Base-by-base conservation (phyloP, 768 basidiomycete species). In the Suillus clintonianus region DNA sequence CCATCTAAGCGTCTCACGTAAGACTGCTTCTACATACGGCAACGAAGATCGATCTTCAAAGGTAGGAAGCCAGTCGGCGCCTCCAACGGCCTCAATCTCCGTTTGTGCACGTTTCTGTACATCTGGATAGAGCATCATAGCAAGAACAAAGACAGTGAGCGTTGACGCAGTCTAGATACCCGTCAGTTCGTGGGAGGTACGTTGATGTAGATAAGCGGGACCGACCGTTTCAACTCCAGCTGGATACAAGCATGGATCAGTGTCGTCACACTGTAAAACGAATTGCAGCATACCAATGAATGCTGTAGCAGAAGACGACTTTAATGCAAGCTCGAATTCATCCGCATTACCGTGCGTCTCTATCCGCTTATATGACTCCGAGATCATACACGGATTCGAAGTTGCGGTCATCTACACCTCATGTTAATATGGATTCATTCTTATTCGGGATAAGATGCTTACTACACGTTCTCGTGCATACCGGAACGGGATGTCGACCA, bases 1-100 rank as follows among this genome's bases (percentile, higher is more conserved):
- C 74, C 74, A 75, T 55, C 74, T 74, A 54, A 76, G 41, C 19
- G 73, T 76, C 68, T 78, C 78, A 41, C 77, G 77, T 58, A 79
- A 45, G 59, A 78, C 60, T 22, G 77, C 77, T 3, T 72, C 69
- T 1, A 77, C 57, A 48, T 76, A 78, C 34, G 74, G 76, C 50
- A 79, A 61, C 4, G 67, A 68, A 7, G 65, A 5, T 37, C 70
- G 62, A 62, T 79, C 78, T 22, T 62, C 68, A 30, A 74, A 71
- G 30, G 66, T 43, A 1, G 77, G 72, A 5, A 78, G 60, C 32
- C 76, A 66, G 5, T 68, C 36, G 3, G 50, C 61, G 60, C 79
- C 79, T 24, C 76, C 22, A 32, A 71, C 64, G 3, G 71, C 60
- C 7, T 80, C 75, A 3, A 79, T 74, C 62, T 79, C 78, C 56